Percentiles rank a stretch among this genome's conserved stretches.
These are phyloP conservation scores for Fusarium vanettenii DNA, from an alignment of 2,329 filamentous ascomycete species.

Conservation along the genomic window DNA sequence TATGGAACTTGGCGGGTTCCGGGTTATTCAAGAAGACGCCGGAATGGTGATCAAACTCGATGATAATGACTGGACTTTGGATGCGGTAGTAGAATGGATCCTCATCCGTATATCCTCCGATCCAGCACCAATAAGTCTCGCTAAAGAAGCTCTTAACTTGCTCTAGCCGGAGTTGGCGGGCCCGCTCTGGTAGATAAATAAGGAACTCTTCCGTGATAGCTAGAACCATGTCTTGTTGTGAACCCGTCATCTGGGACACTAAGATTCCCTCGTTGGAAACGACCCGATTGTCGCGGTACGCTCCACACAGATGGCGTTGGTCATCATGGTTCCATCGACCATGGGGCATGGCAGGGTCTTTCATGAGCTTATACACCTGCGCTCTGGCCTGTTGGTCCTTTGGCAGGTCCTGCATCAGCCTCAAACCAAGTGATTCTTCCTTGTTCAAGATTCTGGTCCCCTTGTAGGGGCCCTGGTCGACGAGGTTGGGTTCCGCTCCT, in stretches of 20 bases:
- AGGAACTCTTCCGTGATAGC: conserved; percentile 73
- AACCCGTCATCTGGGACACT: conserved; percentile 59
- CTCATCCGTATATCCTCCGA: conserved; percentile 61
- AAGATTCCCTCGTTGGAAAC: conserved; percentile 76
- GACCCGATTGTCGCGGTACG: conserved; percentile 80
- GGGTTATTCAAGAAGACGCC: conserved; percentile 80
- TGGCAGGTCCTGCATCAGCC: conserved; percentile 72
- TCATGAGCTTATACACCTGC: conserved; percentile 67
- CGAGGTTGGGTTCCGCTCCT: background rate
- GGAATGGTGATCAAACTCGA: conserved; percentile 84
- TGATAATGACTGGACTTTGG: conserved; percentile 78
- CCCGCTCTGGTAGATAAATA: conserved; percentile 70
- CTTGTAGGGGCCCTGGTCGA: conserved; percentile 53
- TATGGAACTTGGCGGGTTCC: conserved; percentile 74
- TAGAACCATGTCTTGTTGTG: conserved; percentile 66
- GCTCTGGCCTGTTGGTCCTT: conserved; percentile 58
- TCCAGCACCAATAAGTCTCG: conserved; percentile 85
- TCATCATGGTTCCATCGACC: conserved; percentile 84
- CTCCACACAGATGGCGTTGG: conserved; percentile 77
- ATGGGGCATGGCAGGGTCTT: conserved; percentile 72
- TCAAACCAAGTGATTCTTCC: conserved; percentile 72
- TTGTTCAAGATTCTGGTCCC: conserved; percentile 74
- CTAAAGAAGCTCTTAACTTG: conserved; percentile 65
- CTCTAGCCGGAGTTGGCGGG: conserved; percentile 65
- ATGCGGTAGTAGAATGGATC: conserved; percentile 83